phyloP scores from a whole-genome alignment of 345 rosid species.

The Syzygium aromaticum region DNA sequence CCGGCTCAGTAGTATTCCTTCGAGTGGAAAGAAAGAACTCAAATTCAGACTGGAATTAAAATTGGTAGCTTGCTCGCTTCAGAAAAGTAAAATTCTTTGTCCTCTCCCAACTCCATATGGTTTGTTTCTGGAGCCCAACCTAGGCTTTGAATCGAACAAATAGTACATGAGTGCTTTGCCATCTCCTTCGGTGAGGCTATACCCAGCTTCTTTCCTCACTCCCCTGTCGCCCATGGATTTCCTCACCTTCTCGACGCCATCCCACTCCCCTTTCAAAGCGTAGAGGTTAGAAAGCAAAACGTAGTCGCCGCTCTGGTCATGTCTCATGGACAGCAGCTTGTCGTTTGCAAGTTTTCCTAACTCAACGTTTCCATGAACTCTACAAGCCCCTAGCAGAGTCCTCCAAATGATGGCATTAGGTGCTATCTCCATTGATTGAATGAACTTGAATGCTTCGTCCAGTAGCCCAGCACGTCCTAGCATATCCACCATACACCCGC shows the following conservation, averaged over 20 bases:
- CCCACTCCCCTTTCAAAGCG: slow-evolving; percentile 38
- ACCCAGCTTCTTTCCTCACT: slow-evolving; percentile 28
- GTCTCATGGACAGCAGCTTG: slow-evolving; percentile 23
- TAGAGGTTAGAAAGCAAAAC: slow-evolving; percentile 34
- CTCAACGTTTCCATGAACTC: slow-evolving; percentile 31
- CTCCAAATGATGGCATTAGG: slow-evolving; percentile 38
- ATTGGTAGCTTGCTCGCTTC: not conserved
- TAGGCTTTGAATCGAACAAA: not conserved
- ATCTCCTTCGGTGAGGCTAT: slow-evolving; percentile 34
- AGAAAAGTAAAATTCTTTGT: not conserved
- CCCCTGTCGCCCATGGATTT: slow-evolving; percentile 27
- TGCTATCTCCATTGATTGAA: slow-evolving; percentile 22
- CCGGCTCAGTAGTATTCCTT: not conserved
- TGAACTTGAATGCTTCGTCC: slow-evolving; percentile 29
- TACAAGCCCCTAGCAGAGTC: slow-evolving; percentile 47
- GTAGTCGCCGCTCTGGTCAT: slow-evolving; percentile 22
- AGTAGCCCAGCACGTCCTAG: slow-evolving; percentile 39
- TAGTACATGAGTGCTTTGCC: not conserved
- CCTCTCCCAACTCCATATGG: not conserved
- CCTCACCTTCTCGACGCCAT: slow-evolving; percentile 28
- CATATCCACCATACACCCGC: slow-evolving; percentile 44
- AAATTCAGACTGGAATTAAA: not conserved
- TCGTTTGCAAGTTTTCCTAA: slow-evolving; percentile 31
- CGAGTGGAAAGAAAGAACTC: not conserved
- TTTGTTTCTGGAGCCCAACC: not conserved